These are phyloP conservation scores for Sarocladiaceae sp. DNA, from an alignment of 2,329 filamentous ascomycete species.

Conservation along the genomic window DNA sequence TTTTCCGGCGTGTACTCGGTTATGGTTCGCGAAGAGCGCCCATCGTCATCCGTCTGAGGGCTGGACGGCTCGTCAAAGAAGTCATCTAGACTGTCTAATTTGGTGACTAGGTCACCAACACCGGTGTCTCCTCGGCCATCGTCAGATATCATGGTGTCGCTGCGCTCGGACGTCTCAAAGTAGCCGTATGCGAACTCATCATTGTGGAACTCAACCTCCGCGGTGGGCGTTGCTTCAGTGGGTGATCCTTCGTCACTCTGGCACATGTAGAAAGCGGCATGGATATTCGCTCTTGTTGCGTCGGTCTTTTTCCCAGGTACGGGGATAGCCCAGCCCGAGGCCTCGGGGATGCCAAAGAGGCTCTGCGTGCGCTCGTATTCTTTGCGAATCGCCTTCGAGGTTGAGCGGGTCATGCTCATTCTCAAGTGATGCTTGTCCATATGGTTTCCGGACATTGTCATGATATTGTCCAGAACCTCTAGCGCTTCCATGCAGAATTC, in stretches of 20 bases:
- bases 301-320: conserved; percentile 85
- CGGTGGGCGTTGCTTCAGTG: conserved; percentile 60
- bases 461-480: conserved; percentile 87
- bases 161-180: conserved; percentile 65
- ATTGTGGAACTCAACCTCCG: conserved; percentile 85
- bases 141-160: conserved; percentile 90
- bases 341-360: conserved; percentile 92
- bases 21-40: conserved; percentile 54
- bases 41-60: conserved; percentile 52
- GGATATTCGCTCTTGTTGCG: conserved; percentile 82
- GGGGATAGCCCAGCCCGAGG: conserved; percentile 93
- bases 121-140: conserved; percentile 66
- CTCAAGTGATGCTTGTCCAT: conserved; percentile 92
- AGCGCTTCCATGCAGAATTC: conserved; percentile 91
- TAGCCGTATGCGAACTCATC: conserved; percentile 84
- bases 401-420: conserved; percentile 95
- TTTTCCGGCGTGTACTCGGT: conserved; percentile 59
- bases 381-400: conserved; percentile 79
- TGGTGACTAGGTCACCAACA: conserved; percentile 69
- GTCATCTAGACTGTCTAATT: conserved; percentile 72
- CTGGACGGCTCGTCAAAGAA: conserved; percentile 69
- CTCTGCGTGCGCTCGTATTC: conserved; percentile 94
- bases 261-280: conserved; percentile 93
- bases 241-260: conserved; percentile 57
- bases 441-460: conserved; percentile 84